These are phyloP conservation scores for Aegilops longissima DNA, from an alignment of 176 grass and related monocot species.

Conservation along the genomic window DNA sequence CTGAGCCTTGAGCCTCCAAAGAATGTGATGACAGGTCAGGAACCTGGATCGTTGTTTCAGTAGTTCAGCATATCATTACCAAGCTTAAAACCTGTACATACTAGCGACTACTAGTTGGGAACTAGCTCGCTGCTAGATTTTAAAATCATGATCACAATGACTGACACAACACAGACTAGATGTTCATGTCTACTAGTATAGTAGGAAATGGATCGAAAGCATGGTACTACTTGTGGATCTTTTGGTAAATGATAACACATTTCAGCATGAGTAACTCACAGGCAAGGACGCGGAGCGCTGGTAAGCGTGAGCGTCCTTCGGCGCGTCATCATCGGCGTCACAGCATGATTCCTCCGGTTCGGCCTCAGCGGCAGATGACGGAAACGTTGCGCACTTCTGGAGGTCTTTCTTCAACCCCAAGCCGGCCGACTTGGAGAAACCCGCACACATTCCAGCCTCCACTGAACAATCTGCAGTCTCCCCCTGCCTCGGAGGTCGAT, in stretches of 20 bases:
- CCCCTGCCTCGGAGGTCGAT: background rate
- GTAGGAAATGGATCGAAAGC: background rate
- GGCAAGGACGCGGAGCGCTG: constrained; percentile 48
- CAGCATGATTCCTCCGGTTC: background rate
- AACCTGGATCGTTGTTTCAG: background rate
- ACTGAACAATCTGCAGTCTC: background rate
- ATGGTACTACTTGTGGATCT: background rate
- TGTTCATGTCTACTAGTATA: background rate
- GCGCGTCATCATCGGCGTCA: background rate
- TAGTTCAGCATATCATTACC: background rate
- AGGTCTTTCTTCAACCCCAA: constrained; percentile 34
- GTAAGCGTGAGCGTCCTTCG: constrained; percentile 1
- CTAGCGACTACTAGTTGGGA: background rate
- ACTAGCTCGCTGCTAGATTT: background rate
- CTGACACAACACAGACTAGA: too few relatives aligned
- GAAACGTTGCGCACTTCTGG: constrained; percentile 44
- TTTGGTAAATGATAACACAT: background rate
- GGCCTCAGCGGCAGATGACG: background rate
- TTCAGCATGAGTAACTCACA: constrained; percentile 35
- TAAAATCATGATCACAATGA: background rate
- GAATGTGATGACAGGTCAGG: background rate
- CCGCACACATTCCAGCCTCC: background rate
- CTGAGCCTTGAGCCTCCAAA: background rate
- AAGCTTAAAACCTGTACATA: background rate
- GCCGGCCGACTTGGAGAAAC: background rate